phyloP scores from a whole-genome alignment of 1,284 basidiomycete species.

The Afroboletus lepidellus region DNA sequence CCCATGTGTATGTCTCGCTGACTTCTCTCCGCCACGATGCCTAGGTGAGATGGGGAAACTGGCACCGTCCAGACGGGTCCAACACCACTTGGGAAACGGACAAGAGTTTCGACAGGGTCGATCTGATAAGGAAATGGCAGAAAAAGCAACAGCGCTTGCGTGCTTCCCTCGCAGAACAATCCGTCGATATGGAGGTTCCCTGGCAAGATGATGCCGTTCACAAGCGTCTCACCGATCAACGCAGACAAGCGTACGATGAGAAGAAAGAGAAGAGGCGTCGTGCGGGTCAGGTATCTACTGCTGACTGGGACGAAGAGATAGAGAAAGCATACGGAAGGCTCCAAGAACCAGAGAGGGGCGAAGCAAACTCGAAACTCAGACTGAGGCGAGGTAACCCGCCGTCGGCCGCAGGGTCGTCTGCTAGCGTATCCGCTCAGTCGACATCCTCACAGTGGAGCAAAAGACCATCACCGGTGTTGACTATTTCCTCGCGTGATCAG shows the following conservation, averaged over 20 bases:
- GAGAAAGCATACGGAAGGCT: conserved; percentile 16
- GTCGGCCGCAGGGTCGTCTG: conserved; percentile 10
- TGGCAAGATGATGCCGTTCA: conserved; percentile 41
- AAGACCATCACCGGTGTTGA: conserved; percentile 17
- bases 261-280: conserved; percentile 32
- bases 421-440: neutral
- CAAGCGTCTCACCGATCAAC: conserved; percentile 40
- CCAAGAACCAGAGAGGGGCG: conserved; percentile 32
- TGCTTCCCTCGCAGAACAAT: conserved; percentile 13
- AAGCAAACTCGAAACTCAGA: conserved; percentile 25
- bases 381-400: conserved; percentile 16
- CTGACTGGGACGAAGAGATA: conserved; percentile 31
- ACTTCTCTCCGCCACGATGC: conserved; percentile 6
- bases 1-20: neutral
- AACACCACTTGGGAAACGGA: conserved; percentile 42
- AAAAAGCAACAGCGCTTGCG: conserved; percentile 17
- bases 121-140: conserved; percentile 33
- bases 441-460: conserved; percentile 9
- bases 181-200: conserved; percentile 27
- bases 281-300: conserved; percentile 10
- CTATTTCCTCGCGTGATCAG: conserved; percentile 15
- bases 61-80: conserved; percentile 39
- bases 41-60: conserved; percentile 42
- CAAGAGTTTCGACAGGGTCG: conserved; percentile 15
- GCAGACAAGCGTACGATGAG: conserved; percentile 44